A percentile compares a stretch with the other conserved stretches of the same genome.
Evolutionary conservation across 495 filamentous ascomycete genomes (phyloP).

Genomic region (Penicillium cosmopolitanum): DNA sequence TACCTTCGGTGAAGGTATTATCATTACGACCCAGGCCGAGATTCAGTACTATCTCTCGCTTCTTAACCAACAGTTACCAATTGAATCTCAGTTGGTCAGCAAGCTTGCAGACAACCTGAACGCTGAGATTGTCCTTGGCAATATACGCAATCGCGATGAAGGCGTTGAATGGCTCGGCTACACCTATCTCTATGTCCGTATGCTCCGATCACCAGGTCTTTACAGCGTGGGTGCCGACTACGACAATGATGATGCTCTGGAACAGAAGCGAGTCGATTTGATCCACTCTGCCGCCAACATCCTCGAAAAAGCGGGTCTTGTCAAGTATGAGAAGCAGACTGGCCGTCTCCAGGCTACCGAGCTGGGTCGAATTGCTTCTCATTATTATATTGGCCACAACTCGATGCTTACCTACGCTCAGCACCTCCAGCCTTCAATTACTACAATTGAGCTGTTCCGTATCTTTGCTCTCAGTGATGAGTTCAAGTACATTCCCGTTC

Average conservation of each 20-base stretch:
- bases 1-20: constrained; percentile 97
- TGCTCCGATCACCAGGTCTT: constrained; percentile 93
- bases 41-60: constrained; percentile 97
- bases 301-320: constrained; percentile 81
- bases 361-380: constrained; percentile 91
- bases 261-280: constrained; percentile 95
- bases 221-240: constrained; percentile 97
- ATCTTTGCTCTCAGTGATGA: constrained; percentile 97
- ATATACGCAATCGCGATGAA: constrained; percentile 90
- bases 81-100: constrained; percentile 94
- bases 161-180: constrained; percentile 99
- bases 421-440: constrained; percentile 90
- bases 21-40: constrained; percentile 93
- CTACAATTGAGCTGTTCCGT: constrained; percentile 91
- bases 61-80: constrained; percentile 95
- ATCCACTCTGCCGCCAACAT: constrained; percentile 91
- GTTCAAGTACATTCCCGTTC: constrained; percentile 98
- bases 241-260: constrained; percentile 85
- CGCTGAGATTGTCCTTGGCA: constrained; percentile 94
- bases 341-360: constrained; percentile 90
- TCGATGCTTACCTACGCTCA: constrained; percentile 98
- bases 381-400: constrained; percentile 96
- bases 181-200: constrained; percentile 96
- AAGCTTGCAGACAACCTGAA: constrained; percentile 96
- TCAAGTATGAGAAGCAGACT: constrained; percentile 95